Evolutionary conservation across 768 basidiomycete species (phyloP).

Genomic region (Mycena latifolia): DNA sequence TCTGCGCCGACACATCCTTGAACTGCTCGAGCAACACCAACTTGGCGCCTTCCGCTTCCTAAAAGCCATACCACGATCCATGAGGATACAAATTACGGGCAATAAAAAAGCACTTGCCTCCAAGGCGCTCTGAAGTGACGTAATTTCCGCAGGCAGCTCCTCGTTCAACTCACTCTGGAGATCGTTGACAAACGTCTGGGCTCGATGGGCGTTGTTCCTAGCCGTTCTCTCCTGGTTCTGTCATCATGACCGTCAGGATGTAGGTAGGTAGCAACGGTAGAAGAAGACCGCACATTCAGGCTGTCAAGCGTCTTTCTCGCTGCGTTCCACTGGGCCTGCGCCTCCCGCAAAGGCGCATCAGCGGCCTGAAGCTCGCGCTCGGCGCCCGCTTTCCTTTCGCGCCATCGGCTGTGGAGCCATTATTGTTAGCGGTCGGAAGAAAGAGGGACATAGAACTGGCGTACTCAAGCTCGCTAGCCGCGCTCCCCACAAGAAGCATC

Average conservation of each 20-base stretch:
- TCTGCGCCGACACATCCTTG: conserved; percentile 56
- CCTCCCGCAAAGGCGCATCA: conserved; percentile 41
- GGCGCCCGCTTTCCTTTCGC: conserved; percentile 50
- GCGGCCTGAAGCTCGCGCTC: conserved; percentile 53
- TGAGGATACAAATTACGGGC: conserved; percentile 7
- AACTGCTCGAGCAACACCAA: conserved; percentile 62
- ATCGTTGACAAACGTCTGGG: conserved; percentile 51
- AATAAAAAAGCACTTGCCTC: conserved; percentile 51
- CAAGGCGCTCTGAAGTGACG: conserved; percentile 66
- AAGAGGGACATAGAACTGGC: background rate
- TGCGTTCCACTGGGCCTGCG: conserved; percentile 45
- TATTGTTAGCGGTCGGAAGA: background rate
- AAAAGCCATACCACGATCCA: background rate
- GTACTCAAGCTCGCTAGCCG: conserved; percentile 23
- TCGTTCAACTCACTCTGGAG: conserved; percentile 76
- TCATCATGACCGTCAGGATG: conserved; percentile 3
- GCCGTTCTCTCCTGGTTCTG: conserved; percentile 47
- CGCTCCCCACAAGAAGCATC: conserved; percentile 34
- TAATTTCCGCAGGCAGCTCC: conserved; percentile 74
- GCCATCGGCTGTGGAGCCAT: conserved; percentile 58
- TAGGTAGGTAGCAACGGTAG: background rate
- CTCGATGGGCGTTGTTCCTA: conserved; percentile 40
- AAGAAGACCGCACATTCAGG: conserved; percentile 48
- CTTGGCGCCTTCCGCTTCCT: conserved; percentile 73
- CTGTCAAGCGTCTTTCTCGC: conserved; percentile 45